A percentile compares a stretch with the other conserved stretches of the same genome.
Evolutionary conservation across 1,284 basidiomycete species (phyloP).

Genomic region (Gymnopus androsaceus): DNA sequence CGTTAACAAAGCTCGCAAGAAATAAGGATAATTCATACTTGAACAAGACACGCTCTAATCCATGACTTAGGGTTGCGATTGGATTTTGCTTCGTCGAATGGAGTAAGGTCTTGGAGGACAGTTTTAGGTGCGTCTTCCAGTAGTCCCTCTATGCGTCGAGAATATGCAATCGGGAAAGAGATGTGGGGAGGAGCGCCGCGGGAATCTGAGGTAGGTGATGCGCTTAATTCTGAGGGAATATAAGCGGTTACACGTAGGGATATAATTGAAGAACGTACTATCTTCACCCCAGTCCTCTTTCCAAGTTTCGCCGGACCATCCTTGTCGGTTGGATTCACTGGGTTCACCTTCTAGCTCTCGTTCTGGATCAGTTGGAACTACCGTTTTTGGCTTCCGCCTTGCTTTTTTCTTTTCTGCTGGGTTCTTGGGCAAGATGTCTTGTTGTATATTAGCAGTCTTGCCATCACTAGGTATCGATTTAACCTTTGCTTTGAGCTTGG

Average conservation of each 20-base stretch:
- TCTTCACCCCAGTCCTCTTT: constrained; percentile 15
- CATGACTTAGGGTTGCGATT: constrained; percentile 75
- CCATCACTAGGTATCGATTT: too few relatives aligned
- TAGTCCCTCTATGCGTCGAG: constrained; percentile 12
- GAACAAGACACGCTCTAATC: constrained; percentile 83
- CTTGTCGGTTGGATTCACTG: not conserved
- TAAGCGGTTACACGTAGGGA: not conserved
- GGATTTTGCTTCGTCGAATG: constrained; percentile 51
- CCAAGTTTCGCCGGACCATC: constrained; percentile 6
- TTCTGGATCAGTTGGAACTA: too few relatives aligned
- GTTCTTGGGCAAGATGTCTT: too few relatives aligned
- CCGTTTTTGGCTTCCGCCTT: too few relatives aligned
- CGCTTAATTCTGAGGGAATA: not conserved
- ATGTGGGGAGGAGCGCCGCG: not conserved
- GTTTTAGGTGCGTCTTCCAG: constrained; percentile 12
- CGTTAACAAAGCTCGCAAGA: constrained; percentile 11
- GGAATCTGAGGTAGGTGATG: not conserved
- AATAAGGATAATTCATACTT: constrained; percentile 56
- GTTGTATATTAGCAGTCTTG: too few relatives aligned
- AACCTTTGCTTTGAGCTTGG: too few relatives aligned
- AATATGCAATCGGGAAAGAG: constrained; percentile 1
- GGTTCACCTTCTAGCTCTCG: constrained; percentile 5
- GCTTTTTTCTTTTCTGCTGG: too few relatives aligned
- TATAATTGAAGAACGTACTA: not conserved
- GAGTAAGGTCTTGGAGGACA: constrained; percentile 40